Evolutionary conservation across 176 grass and related monocot species (phyloP).

Genomic region (Dendrocalamus sinicus): DNA sequence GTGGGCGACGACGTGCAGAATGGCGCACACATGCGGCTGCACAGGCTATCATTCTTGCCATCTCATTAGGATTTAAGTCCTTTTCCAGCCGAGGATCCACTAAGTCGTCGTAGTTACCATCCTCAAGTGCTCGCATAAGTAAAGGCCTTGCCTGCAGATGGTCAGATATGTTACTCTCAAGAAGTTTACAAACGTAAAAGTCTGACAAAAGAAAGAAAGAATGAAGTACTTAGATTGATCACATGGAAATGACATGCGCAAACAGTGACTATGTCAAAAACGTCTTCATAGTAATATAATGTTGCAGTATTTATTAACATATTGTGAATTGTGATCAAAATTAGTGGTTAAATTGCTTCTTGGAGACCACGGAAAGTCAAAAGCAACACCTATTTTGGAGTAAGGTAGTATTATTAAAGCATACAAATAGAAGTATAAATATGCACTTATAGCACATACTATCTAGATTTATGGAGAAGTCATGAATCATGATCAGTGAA

Average conservation of each 20-base stretch:
- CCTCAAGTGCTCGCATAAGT: constrained; percentile 71
- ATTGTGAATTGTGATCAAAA: background rate
- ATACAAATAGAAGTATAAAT: background rate
- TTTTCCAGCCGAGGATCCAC: constrained; percentile 72
- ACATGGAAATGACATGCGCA: background rate
- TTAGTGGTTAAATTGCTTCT: background rate
- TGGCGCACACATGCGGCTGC: constrained; percentile 94
- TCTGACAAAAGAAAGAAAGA: background rate
- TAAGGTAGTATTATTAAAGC: background rate
- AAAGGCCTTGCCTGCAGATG: constrained; percentile 83
- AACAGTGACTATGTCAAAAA: background rate
- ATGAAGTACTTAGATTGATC: constrained; percentile 10
- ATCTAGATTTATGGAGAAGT: background rate
- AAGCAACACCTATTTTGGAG: background rate
- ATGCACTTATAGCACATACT: background rate
- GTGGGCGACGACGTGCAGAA: constrained; percentile 84
- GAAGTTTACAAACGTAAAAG: background rate
- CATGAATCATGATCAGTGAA: background rate
- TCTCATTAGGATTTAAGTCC: constrained; percentile 77
- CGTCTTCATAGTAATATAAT: background rate
- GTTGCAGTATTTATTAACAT: background rate
- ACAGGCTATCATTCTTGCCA: constrained; percentile 88
- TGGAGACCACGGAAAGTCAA: background rate
- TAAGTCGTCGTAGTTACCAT: constrained; percentile 68
- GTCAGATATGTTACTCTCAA: constrained; percentile 26